Conservation (phyloP, 306 rosid species). For the Canavalia ensiformis region DNA sequence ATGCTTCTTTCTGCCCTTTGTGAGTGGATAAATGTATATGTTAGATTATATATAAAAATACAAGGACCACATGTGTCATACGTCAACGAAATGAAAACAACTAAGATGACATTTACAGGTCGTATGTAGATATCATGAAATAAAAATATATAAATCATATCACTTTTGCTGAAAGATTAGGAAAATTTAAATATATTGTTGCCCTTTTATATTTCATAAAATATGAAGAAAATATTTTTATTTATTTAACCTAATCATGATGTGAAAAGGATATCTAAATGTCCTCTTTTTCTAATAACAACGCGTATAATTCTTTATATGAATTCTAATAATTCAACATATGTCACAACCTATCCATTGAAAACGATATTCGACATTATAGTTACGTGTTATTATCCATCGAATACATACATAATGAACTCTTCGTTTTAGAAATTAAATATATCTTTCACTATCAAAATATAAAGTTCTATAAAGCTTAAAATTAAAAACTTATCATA, state of each 20-base stretch:
- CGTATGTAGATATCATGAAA: slow-evolving; percentile 20
- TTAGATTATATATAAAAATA: not conserved
- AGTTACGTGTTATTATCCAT: slow-evolving; percentile 10
- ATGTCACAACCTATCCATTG: slow-evolving; percentile 14
- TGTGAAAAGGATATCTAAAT: slow-evolving; percentile 43
- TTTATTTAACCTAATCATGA: slow-evolving; percentile 36
- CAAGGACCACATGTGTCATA: slow-evolving; percentile 43
- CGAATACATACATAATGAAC: slow-evolving; percentile 29
- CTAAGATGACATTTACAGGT: not conserved
- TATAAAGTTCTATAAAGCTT: not conserved
- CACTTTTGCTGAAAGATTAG: slow-evolving; percentile 33
- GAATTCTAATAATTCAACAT: slow-evolving; percentile 23
- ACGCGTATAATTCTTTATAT: not conserved
- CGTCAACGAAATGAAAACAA: slow-evolving; percentile 21
- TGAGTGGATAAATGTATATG: not conserved
- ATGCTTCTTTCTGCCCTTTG: not conserved
- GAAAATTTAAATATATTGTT: not conserved
- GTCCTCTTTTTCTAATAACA: slow-evolving; percentile 3
- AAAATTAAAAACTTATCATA: not conserved
- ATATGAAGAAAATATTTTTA: not conserved
- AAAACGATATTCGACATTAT: slow-evolving; percentile 32
- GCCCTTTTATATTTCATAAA: slow-evolving; percentile 25
- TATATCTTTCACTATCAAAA: slow-evolving; percentile 35
- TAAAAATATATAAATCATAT: not conserved
- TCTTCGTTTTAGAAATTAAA: not conserved